Evolutionary conservation across 2,329 filamentous ascomycete species (phyloP), one percentile per base, ranked within the genome.

Genomic region (Epichloe aotearoae): DNA sequence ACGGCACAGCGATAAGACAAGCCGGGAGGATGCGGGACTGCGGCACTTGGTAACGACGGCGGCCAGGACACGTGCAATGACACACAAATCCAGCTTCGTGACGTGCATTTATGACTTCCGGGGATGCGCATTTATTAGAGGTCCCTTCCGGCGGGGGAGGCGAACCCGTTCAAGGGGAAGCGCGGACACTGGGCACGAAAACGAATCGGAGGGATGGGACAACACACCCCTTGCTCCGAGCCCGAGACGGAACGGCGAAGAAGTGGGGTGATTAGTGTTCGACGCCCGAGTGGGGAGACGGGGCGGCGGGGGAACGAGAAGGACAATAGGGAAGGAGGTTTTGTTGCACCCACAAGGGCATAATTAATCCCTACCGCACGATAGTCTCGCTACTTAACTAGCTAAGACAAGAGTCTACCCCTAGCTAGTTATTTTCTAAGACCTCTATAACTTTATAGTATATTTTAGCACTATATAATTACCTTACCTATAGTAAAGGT

Each of bases 191-290:
- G 40, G 17, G 46, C 34, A 62, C 61, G 61, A 63, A 54, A 61
- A 63, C 53, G 53, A 58, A 52, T 46, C 61, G 61, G 61, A 52
- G 57, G 6, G 37, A 17, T 38, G 37, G 14, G 37, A 34, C 44
- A 20, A 36, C 44, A 5, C 17, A 11, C 30, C 26, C 44, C 44
- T 14, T 34, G 14, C 43, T 30, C 52, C 53, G 54, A 41, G 50
- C 45, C 52, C 52, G 55, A 54, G 47, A 55, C 55, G 53, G 55
- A 56, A 50, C 53, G 55, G 55, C 50, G 51, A 48, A 51, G 33
- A 37, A 37, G 37, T 47, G 46, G 47, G 30, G n/a, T n/a, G 40
- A 30, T 11, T 10, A 30, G 30, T 11, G 30, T 30, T 30, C 3
- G 26, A 42, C 20, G 26, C 33, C 42, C 42, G 42, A 40, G n/a